phyloP scores from a whole-genome alignment of 345 rosid genomes.

The Turritis glabra region DNA sequence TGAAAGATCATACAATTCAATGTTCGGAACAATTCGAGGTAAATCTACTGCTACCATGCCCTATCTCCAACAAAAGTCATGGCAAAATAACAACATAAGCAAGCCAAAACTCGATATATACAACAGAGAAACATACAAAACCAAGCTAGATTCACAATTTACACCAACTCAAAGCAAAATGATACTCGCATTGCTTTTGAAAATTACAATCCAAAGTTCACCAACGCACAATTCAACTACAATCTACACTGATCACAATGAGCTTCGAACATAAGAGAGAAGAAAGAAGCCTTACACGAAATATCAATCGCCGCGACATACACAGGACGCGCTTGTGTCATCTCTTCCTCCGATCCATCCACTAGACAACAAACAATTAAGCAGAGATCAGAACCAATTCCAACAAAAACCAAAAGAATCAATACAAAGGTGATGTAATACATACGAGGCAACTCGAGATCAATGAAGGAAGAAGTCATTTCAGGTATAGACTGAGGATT shows the following conservation, averaged over 20 bases:
- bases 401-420: background rate
- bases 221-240: conserved; percentile 17
- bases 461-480: conserved; percentile 90
- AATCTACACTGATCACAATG: conserved; percentile 19
- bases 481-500: conserved; percentile 76
- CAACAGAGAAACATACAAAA: background rate
- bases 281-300: conserved; percentile 60
- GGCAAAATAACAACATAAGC: background rate
- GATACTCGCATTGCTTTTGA: background rate
- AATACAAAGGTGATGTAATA: background rate
- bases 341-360: conserved; percentile 81
- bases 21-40: background rate
- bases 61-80: background rate
- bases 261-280: background rate
- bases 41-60: background rate
- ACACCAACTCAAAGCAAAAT: background rate
- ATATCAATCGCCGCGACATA: conserved; percentile 95
- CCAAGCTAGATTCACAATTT: conserved; percentile 5
- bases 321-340: conserved; percentile 79
- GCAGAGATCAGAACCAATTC: background rate
- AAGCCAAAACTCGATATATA: background rate
- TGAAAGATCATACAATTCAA: background rate
- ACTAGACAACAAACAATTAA: conserved; percentile 39
- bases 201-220: conserved; percentile 3
- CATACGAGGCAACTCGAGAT: conserved; percentile 84